Evolutionary conservation across 148 eudicot species (phyloP).

Genomic region (Pouteria glomerata): DNA sequence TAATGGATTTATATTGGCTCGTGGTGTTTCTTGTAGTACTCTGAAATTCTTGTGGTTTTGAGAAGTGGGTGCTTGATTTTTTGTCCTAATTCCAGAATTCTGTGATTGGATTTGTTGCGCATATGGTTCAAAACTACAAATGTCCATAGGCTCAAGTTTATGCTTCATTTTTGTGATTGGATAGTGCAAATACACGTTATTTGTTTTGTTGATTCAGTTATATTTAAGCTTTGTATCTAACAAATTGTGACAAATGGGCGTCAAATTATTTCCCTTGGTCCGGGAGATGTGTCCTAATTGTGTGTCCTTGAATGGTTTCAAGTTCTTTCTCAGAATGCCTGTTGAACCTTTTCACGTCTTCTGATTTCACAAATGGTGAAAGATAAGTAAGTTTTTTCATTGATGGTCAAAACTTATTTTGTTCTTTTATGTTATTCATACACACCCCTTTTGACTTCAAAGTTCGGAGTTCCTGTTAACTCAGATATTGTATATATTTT

Average conservation of each 20-base stretch:
- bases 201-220: background rate
- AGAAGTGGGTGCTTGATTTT: background rate
- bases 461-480: background rate
- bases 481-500: background rate
- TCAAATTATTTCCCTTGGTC: background rate
- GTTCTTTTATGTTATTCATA: background rate
- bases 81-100: conserved; percentile 1
- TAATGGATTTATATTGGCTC: background rate
- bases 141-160: background rate
- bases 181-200: background rate
- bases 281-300: background rate
- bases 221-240: background rate
- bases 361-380: background rate
- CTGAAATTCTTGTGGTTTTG: background rate
- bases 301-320: background rate
- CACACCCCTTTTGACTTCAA: background rate
- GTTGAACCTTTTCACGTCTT: background rate
- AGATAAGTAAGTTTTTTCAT: background rate
- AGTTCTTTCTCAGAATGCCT: background rate
- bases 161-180: background rate
- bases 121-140: background rate
- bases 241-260: background rate
- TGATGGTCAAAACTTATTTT: background rate
- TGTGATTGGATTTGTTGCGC: background rate
- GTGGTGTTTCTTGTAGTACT: background rate